Base-by-base conservation (phyloP, 345 rosid genomes). In the Brassica carinata region DNA sequence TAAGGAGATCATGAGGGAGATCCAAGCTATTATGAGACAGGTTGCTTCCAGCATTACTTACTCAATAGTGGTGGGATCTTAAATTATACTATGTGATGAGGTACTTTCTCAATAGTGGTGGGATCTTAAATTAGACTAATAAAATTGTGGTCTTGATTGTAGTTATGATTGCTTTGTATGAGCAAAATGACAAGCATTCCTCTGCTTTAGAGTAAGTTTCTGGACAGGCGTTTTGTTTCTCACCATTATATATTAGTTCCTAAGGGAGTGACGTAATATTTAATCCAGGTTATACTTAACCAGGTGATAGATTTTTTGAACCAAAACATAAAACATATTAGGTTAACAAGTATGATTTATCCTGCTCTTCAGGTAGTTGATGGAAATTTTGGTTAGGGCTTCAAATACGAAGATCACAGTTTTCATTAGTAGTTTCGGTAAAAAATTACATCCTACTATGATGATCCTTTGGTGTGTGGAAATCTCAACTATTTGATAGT, bases 1-100 rank as follows among this genome's bases (percentile, higher is more conserved):
- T 79, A 93, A 86, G 72, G 99, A 96, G 83, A 93, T 93, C 51
- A 96, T 91, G 98, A 87, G 98, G 77, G 99, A 91, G 88, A 95
- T 93, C 62, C 98, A 92, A 84, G 97, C 97, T 75, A 91, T 92
- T 23, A 93, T 91, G 97, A 88, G 99, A 57, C 99, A 92, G 83
- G 90, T 93, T 75, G 98, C 98, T 66, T 93, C 97, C 0, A 93
- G 99, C 72, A 89, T 93, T 55, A 93, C 99, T 72, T 96, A 96
- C 87, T 81, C 26, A 23, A 23, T 23, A 23, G 26, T 23, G 26
- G 26, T 23, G 26, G 26, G 26, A 23, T 23, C 26, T 23, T 23
- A 23, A 23, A 23, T 23, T 23, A 23, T 23, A 23, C 26, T 23
- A 23, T 23, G 26, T 23, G 26, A 23, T 23, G 26, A 23, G 26